Conservation (phyloP, 345 rosid genomes). For the Eucalyptus rudis region DNA sequence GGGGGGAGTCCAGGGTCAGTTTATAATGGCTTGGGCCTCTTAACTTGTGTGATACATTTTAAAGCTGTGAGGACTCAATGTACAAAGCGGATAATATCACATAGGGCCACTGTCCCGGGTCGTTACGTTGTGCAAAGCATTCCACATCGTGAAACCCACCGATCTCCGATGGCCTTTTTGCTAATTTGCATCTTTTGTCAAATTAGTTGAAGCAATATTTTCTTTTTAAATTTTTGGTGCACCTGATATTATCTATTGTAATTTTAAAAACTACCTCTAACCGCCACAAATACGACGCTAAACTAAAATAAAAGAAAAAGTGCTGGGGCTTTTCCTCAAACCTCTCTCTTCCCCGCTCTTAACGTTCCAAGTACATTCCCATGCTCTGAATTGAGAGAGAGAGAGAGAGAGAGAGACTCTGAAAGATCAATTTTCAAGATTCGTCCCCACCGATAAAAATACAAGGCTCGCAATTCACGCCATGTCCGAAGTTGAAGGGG, state of each 20-base stretch:
- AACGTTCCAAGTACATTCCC: not conserved
- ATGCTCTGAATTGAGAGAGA: not conserved
- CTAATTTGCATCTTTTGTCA: not conserved
- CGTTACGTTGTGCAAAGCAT: too few species aligned
- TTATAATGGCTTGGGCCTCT: too few species aligned
- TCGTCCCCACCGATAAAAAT: not conserved
- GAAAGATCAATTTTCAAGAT: not conserved
- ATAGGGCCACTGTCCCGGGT: too few species aligned
- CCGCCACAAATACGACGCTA: not conserved
- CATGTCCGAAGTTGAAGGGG: not conserved
- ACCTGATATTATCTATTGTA: not conserved
- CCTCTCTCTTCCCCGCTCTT: not conserved
- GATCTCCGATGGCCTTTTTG: not conserved
- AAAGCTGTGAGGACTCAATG: too few species aligned
- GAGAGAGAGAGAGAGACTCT: not conserved
- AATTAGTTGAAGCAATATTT: rapidly evolving
- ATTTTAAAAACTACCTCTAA: not conserved
- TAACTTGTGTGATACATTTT: too few species aligned
- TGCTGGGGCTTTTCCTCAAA: not conserved
- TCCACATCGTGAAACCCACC: too few species aligned
- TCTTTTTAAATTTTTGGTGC: too few species aligned
- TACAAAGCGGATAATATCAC: too few species aligned
- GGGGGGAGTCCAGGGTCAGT: too few species aligned
- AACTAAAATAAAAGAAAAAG: rapidly evolving
- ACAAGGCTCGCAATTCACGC: not conserved